Evolutionary conservation across 1,139 yeast genomes (phyloP).

Genomic region (Kodamaea ohmeri): DNA sequence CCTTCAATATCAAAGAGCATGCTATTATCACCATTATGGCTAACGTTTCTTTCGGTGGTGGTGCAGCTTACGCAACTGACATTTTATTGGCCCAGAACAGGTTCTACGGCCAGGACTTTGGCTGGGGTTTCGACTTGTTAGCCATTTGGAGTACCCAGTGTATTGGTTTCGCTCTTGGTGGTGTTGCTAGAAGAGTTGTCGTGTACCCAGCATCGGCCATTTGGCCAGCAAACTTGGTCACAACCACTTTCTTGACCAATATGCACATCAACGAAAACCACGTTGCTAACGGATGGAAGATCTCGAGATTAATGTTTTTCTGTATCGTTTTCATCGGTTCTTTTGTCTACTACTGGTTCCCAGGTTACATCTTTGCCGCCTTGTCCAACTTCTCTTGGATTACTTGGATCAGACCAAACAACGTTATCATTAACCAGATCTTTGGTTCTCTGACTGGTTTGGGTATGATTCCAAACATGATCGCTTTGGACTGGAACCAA

Average conservation of each 20-base stretch:
- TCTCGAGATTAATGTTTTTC: constrained; percentile 37
- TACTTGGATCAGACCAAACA: constrained; percentile 32
- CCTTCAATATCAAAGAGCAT: constrained; percentile 65
- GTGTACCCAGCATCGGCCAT: constrained; percentile 63
- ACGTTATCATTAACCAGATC: constrained; percentile 55
- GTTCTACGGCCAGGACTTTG: constrained; percentile 48
- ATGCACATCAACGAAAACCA: constrained; percentile 62
- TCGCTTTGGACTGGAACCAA: constrained; percentile 45
- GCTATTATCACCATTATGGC: constrained; percentile 63
- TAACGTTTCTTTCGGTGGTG: constrained; percentile 54
- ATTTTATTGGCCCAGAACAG: constrained; percentile 54
- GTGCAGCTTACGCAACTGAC: constrained; percentile 62
- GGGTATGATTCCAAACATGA: constrained; percentile 55
- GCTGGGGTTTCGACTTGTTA: constrained; percentile 51
- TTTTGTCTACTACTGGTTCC: constrained; percentile 43
- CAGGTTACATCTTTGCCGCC: constrained; percentile 32
- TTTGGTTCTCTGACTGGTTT: constrained; percentile 60
- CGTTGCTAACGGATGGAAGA: constrained; percentile 43
- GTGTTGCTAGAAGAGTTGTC: constrained; percentile 52
- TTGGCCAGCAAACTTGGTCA: constrained; percentile 62
- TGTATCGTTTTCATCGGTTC: constrained; percentile 25
- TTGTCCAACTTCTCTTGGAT: constrained; percentile 29
- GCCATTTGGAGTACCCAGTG: constrained; percentile 57
- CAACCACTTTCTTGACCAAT: constrained; percentile 51
- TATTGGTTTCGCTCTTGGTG: constrained; percentile 66